Evolutionary conservation across 805 yeast genomes (phyloP), one percentile per base, ranked within the genome.

Genomic region (Wickerhamomyces bovis): DNA sequence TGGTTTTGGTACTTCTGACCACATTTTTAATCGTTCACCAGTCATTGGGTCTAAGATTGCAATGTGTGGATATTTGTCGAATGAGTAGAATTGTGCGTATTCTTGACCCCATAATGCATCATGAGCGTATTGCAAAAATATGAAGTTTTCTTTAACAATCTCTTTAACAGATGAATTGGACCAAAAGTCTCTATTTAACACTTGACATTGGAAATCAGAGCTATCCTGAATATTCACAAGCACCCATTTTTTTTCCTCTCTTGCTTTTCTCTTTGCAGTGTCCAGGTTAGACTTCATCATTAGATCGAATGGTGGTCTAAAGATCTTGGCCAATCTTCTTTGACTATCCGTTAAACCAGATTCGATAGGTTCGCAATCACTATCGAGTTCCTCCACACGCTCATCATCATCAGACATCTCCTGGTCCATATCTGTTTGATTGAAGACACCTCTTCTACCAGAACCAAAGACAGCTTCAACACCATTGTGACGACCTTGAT

Each of bases 31-130:
- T 49, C 95, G 74, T 65, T 94, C 99, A 20, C 98, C 98, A 0
- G 99, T 94, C 62, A 90, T 80, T 2, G 99, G 97, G 60, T 94
- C 99, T 43, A 94, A 63, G 36, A 94, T 86, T 1, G 97, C 86
- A 38, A 94, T 81, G 62, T 94, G 97, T 1, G 99, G 99, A 61
- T 69, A 84, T 21, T 75, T 77, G 2, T 71, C 66, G 41, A 86
- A 74, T 3, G 84, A 83, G 63, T 94, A 90, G 57, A 85, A 83
- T 51, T 84, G 81, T 18, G 73, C 57, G 62, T 88, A 94, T 50
- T 74, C 76, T 51, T 73, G 72, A 2, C 97, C 98, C 49, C 78
- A 81, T 8, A 78, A 77, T 2, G 94, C 82, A 57, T 86, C 95
- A 43, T 73, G 74, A 51, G 85, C 89, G 62, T 85, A 92, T 64